Evolutionary conservation across 805 yeast species (phyloP), one percentile per base, ranked within the genome.

Genomic region (Yarrowia osloensis): DNA sequence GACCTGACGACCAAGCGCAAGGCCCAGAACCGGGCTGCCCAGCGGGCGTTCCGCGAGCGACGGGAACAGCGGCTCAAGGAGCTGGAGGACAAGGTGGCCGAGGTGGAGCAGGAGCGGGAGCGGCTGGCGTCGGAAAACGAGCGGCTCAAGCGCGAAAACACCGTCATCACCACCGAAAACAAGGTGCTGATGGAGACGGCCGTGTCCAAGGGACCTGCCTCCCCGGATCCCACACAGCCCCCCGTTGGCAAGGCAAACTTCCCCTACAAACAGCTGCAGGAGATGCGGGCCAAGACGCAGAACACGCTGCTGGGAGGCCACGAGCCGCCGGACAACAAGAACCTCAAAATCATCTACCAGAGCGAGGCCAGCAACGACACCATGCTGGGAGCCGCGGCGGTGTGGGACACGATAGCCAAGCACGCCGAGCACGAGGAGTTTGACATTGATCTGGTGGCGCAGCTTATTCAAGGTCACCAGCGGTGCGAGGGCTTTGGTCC

Each of bases 1-100:
- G 70, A 61, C 35, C 33, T 62, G 33, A 63, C 66, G 76, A 80
- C 63, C 70, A 86, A 85, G 74, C 82, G 90, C 65, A 89, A 86
- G 73, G 91, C 91, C 2, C 95, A 88, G 74, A 90, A 90, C 74
- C 80, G 96, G 72, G 93, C 93, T 12, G 96, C 96, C 0, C 97
- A 91, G 77, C 81, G 92, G 71, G 96, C 96, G 2, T 91, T 89
- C 76, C 80, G 96, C 69, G 93, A 90, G 76, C 84, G 96, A 61
- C 89, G 88, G 75, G 95, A 89, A 75, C 84, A 85, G 62, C 86
- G 84, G 71, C 77, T 89, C 69, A 88, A 87, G 74, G 92, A 88
- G 71, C 79, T 91, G 49, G 88, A 88, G 70, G 77, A 77, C 3
- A 86, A 86, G 74, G 77, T 91, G 69, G 77, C 79, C 19, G 80